These are phyloP conservation scores for Colletotrichum euphorbiae DNA, from an alignment of 2,329 filamentous ascomycete species.

Conservation along the genomic window DNA sequence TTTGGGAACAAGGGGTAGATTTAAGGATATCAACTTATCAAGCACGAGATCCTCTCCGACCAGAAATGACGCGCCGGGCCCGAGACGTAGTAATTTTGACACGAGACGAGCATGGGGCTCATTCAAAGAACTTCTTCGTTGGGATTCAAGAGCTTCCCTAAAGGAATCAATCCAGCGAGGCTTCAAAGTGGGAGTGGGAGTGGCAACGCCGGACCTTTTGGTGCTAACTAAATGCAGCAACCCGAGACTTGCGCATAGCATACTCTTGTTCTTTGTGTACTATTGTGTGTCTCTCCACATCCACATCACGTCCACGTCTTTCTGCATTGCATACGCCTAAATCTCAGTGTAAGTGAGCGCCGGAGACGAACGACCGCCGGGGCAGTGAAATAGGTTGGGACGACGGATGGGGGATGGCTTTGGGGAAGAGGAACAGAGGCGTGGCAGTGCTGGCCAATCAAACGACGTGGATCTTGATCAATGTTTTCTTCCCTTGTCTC, in stretches of 20 bases:
- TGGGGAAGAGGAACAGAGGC: conserved; percentile 16
- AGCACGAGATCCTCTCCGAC: not conserved
- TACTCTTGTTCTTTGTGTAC: too few relatives aligned
- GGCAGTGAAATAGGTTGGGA: not conserved
- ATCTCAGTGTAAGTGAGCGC: not conserved
- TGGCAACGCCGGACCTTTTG: conserved; percentile 14
- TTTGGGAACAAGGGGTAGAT: not conserved
- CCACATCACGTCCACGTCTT: not conserved
- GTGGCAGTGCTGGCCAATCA: conserved; percentile 34
- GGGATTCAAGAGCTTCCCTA: not conserved
- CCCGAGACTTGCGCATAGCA: conserved; percentile 27
- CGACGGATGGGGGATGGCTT: not conserved
- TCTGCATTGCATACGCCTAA: not conserved
- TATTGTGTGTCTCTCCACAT: not conserved
- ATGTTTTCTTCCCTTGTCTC: not conserved
- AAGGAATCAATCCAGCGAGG: not conserved
- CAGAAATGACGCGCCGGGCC: not conserved
- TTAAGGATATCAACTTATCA: not conserved
- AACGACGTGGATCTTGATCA: not conserved
- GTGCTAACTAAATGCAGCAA: conserved; percentile 36
- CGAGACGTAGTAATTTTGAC: not conserved
- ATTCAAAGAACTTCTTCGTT: too few relatives aligned
- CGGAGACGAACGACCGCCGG: not conserved
- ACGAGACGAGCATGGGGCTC: not conserved
- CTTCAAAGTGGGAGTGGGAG: not conserved